Conservation (phyloP, 1,284 basidiomycete genomes). For the Flammula alnicola region DNA sequence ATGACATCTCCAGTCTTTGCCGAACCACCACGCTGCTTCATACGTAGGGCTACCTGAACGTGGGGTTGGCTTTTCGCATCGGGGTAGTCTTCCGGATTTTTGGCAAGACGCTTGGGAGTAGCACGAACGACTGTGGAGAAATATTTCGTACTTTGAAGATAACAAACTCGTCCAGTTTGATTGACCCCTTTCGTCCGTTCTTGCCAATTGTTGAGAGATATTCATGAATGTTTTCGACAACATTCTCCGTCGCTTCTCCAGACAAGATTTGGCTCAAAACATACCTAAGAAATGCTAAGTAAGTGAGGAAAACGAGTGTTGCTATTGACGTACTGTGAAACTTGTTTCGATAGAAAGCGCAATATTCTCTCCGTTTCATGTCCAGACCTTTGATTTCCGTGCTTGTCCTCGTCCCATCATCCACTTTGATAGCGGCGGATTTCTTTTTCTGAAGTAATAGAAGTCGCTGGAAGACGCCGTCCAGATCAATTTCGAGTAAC, state of each 20-base stretch:
- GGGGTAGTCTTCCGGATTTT: constrained; percentile 95
- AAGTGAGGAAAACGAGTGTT: background rate
- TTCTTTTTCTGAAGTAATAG: constrained; percentile 98
- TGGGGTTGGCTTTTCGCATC: constrained; percentile 96
- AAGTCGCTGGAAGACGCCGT: constrained; percentile 92
- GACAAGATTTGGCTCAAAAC: constrained; percentile 92
- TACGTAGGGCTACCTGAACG: constrained; percentile 93
- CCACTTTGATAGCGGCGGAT: constrained; percentile 96
- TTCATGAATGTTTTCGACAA: constrained; percentile 93
- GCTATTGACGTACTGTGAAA: constrained; percentile 76
- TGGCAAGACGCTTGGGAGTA: constrained; percentile 77
- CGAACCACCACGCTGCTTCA: constrained; percentile 85
- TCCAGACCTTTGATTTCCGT: constrained; percentile 97
- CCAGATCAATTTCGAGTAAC: constrained; percentile 96
- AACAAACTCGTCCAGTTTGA: constrained; percentile 92
- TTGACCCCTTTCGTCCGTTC: constrained; percentile 78
- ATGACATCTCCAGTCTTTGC: constrained; percentile 93
- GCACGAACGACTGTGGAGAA: constrained; percentile 12
- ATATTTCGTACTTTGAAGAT: constrained; percentile 82
- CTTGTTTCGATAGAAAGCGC: constrained; percentile 88
- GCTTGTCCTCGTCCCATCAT: constrained; percentile 71
- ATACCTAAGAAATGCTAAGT: constrained; percentile 53
- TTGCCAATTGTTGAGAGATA: constrained; percentile 80
- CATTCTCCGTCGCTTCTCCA: constrained; percentile 88
- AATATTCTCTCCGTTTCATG: constrained; percentile 99